Conservation (phyloP, 805 yeast species). For the Debaryomyces prosopidis region DNA sequence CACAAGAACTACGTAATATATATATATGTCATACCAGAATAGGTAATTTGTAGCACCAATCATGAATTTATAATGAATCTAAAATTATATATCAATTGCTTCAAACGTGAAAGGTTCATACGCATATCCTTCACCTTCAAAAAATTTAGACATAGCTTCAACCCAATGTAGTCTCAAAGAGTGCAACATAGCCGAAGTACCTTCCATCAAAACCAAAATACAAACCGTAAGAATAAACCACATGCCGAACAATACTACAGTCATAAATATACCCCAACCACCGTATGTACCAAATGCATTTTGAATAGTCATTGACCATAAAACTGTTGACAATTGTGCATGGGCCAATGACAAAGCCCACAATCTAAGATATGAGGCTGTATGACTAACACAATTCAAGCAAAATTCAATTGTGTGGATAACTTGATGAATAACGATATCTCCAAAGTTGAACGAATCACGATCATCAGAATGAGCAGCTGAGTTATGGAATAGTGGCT, state of each 20-base stretch:
- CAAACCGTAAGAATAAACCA: constrained; percentile 74
- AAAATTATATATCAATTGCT: constrained; percentile 13
- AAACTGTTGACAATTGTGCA: constrained; percentile 72
- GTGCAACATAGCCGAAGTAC: constrained; percentile 83
- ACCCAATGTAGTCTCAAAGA: constrained; percentile 80
- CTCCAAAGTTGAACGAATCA: constrained; percentile 51
- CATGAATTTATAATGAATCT: neutral
- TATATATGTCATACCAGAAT: too few species aligned
- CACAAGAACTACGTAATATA: too few species aligned
- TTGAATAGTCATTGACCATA: constrained; percentile 75
- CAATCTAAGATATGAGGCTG: constrained; percentile 73
- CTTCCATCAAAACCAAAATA: constrained; percentile 76
- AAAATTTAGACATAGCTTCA: constrained; percentile 78
- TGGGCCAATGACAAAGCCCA: constrained; percentile 83
- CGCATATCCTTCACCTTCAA: constrained; percentile 72
- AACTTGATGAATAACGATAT: constrained; percentile 74
- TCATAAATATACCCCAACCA: constrained; percentile 52
- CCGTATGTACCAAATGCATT: constrained; percentile 62
- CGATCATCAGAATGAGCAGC: constrained; percentile 28
- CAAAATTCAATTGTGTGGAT: constrained; percentile 82
- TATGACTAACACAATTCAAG: constrained; percentile 75
- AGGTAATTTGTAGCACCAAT: too few species aligned
- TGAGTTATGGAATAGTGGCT: constrained; percentile 28
- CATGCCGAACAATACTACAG: constrained; percentile 65
- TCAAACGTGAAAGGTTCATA: constrained; percentile 64